These are phyloP conservation scores for Geotrichum candidum DNA, from an alignment of 1,139 yeast species.

Conservation along the genomic window DNA sequence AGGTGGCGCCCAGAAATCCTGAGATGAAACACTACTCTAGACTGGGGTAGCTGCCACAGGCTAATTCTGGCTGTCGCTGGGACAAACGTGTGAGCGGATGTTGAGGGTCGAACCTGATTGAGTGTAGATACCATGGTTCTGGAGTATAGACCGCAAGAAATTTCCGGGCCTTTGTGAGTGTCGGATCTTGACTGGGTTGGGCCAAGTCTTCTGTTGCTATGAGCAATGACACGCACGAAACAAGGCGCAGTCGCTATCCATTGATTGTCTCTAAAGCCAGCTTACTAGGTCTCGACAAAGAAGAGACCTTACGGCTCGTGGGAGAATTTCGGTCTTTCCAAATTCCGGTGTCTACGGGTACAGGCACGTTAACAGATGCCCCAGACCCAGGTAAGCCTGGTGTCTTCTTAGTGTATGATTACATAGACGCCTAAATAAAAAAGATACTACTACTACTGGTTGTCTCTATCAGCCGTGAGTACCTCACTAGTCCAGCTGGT, in stretches of 20 bases:
- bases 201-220: constrained; percentile 28
- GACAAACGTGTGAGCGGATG: neutral
- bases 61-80: constrained; percentile 14
- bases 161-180: constrained; percentile 31
- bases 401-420: no score
- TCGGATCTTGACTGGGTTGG: constrained; percentile 41
- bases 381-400: no score
- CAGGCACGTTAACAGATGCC: no score
- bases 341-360: no score
- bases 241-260: constrained; percentile 50
- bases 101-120: neutral
- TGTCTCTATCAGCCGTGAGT: constrained; percentile 52
- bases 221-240: constrained; percentile 43
- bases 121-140: constrained; percentile 25
- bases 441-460: constrained; percentile 34
- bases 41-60: neutral
- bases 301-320: no score
- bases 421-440: no score
- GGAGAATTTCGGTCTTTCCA: no score
- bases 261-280: constrained; percentile 41
- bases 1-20: neutral
- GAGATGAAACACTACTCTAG: neutral
- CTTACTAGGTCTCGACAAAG: no score
- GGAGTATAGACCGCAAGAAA: constrained; percentile 41
- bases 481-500: constrained; percentile 51